phyloP scores from a whole-genome alignment of 805 yeast species.

The Candida chilensis region DNA sequence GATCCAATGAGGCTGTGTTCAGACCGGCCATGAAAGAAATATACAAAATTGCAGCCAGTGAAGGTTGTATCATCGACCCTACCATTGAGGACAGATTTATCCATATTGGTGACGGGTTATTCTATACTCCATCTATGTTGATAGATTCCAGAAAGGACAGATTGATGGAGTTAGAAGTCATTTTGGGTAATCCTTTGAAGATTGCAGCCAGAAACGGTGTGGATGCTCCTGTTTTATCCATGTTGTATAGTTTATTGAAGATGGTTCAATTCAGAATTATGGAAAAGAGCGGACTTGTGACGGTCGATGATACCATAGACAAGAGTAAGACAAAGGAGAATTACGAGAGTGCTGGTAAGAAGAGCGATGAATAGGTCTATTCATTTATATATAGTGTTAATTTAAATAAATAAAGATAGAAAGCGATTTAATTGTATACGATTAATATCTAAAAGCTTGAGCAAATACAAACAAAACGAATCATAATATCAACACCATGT shows the following conservation, averaged over 20 bases:
- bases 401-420: too few relatives aligned
- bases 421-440: too few relatives aligned
- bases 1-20: slow-evolving; percentile 18
- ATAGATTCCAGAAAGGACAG: slow-evolving; percentile 25
- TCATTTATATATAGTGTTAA: background rate
- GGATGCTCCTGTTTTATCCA: slow-evolving; percentile 17
- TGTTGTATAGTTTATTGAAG: slow-evolving; percentile 19
- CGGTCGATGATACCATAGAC: slow-evolving; percentile 9
- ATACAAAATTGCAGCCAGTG: slow-evolving; percentile 23
- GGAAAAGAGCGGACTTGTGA: slow-evolving; percentile 17
- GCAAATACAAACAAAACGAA: too few relatives aligned
- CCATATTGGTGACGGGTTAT: slow-evolving; percentile 30
- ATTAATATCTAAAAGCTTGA: too few relatives aligned
- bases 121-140: slow-evolving; percentile 31
- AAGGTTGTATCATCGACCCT: slow-evolving; percentile 16
- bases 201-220: slow-evolving; percentile 28
- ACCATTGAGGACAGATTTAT: slow-evolving; percentile 13
- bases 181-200: slow-evolving; percentile 22
- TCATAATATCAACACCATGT: slow-evolving; percentile 58
- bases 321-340: background rate
- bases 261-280: slow-evolving; percentile 23
- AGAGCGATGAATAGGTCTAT: background rate
- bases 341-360: slow-evolving; percentile 10
- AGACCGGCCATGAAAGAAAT: slow-evolving; percentile 25
- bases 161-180: slow-evolving; percentile 27